A percentile compares a stretch with the other conserved stretches of the same genome.
Conservation (phyloP, 1,284 basidiomycete species). For the Melampsora larici-populina region DNA sequence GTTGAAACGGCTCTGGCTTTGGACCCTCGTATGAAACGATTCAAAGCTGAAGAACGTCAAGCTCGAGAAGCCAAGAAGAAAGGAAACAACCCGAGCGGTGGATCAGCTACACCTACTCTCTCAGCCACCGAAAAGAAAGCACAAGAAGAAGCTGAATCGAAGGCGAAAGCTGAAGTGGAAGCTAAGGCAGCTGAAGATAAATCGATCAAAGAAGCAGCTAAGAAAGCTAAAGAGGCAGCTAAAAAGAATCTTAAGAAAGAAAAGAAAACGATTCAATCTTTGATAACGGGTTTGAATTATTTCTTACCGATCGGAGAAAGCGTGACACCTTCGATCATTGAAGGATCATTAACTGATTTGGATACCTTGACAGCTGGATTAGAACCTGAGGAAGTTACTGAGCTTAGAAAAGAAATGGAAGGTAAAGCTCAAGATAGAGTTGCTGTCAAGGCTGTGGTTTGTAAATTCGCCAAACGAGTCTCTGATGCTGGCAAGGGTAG, state of each 20-base stretch:
- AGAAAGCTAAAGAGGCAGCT: slow-evolving; percentile 79
- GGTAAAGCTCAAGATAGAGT: slow-evolving; percentile 49
- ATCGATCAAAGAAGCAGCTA: slow-evolving; percentile 75
- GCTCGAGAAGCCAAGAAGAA: slow-evolving; percentile 86
- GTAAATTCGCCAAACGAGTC: slow-evolving; percentile 51
- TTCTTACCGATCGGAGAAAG: slow-evolving; percentile 58
- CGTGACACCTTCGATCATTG: slow-evolving; percentile 58
- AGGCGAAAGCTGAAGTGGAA: slow-evolving; percentile 69
- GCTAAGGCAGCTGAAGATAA: slow-evolving; percentile 68
- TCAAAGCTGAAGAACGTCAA: slow-evolving; percentile 94
- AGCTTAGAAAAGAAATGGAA: slow-evolving; percentile 59
- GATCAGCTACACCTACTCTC: slow-evolving; percentile 53
- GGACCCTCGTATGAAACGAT: slow-evolving; percentile 95
- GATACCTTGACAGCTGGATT: slow-evolving; percentile 58
- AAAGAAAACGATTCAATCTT: slow-evolving; percentile 58
- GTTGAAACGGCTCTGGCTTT: slow-evolving; percentile 80
- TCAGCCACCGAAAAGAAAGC: slow-evolving; percentile 58
- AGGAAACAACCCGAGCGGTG: slow-evolving; percentile 58
- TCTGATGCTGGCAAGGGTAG: slow-evolving; percentile 56
- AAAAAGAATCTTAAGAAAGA: slow-evolving; percentile 55
- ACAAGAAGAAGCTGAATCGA: slow-evolving; percentile 71
- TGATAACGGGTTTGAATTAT: slow-evolving; percentile 61
- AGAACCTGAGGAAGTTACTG: slow-evolving; percentile 59
- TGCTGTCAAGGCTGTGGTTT: slow-evolving; percentile 55
- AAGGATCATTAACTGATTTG: slow-evolving; percentile 60